These are phyloP conservation scores for Oxyria digyna DNA, from an alignment of 148 eudicot species.

Conservation along the genomic window DNA sequence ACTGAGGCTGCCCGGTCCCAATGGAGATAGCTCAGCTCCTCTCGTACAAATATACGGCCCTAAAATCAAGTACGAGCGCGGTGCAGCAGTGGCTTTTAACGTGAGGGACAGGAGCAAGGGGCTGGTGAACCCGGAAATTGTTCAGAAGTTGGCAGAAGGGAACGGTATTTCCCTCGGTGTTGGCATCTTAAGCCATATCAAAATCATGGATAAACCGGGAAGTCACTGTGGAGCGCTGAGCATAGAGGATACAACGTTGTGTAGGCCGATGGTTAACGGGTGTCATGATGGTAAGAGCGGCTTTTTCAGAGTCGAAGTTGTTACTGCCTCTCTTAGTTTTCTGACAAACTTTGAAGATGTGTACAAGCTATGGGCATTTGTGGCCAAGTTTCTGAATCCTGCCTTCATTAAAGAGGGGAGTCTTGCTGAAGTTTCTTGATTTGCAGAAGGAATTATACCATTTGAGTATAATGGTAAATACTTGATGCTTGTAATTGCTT, in stretches of 20 bases:
- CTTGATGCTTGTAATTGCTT: slow-evolving; percentile 7
- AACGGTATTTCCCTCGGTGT: slow-evolving; percentile 73
- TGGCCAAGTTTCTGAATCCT: slow-evolving; percentile 79
- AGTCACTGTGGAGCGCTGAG: slow-evolving; percentile 37
- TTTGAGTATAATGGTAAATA: slow-evolving; percentile 4
- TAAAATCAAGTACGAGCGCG: slow-evolving; percentile 89
- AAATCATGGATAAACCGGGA: slow-evolving; percentile 46
- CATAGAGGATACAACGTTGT: slow-evolving; percentile 60
- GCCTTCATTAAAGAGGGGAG: slow-evolving; percentile 44
- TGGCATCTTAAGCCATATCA: slow-evolving; percentile 76
- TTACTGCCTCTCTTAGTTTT: slow-evolving; percentile 91
- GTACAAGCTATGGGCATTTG: slow-evolving; percentile 86
- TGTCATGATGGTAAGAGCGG: slow-evolving; percentile 51
- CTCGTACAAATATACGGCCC: slow-evolving; percentile 95
- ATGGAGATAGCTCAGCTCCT: slow-evolving; percentile 24
- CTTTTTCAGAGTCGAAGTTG: slow-evolving; percentile 78
- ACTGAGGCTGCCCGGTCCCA: slow-evolving; percentile 40
- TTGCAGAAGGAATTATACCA: background rate
- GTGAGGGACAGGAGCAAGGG: slow-evolving; percentile 62
- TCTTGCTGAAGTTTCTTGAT: slow-evolving; percentile 43
- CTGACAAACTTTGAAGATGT: slow-evolving; percentile 79
- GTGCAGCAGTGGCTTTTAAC: slow-evolving; percentile 91
- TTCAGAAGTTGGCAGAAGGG: slow-evolving; percentile 76
- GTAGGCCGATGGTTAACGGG: slow-evolving; percentile 80
- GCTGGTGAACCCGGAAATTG: slow-evolving; percentile 67